Evolutionary conservation across 805 yeast species (phyloP).

Genomic region (Schwanniomyces vanrijiae): DNA sequence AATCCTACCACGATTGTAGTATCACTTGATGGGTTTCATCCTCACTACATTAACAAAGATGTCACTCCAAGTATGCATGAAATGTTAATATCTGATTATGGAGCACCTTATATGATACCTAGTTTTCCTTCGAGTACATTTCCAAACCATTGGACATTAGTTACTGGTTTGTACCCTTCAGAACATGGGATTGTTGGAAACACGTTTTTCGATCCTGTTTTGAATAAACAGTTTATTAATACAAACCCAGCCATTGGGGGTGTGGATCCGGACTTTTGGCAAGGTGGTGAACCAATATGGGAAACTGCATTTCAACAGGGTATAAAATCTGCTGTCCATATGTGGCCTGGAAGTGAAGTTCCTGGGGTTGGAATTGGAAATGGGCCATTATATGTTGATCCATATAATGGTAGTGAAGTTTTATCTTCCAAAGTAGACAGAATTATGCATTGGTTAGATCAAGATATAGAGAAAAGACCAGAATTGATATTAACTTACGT

Average conservation of each 20-base stretch:
- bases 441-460: conserved; percentile 68
- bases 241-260: conserved; percentile 54
- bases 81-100: conserved; percentile 51
- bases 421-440: conserved; percentile 57
- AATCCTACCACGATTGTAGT: conserved; percentile 79
- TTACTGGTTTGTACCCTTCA: conserved; percentile 81
- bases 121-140: conserved; percentile 87
- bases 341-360: conserved; percentile 96
- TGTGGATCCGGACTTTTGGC: conserved; percentile 66
- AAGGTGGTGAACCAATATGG: conserved; percentile 89
- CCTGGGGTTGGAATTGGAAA: conserved; percentile 40
- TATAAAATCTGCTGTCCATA: conserved; percentile 73
- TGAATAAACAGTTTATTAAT: conserved; percentile 59
- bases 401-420: conserved; percentile 63
- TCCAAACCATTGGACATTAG: conserved; percentile 90
- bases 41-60: conserved; percentile 68
- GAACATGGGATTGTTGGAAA: conserved; percentile 88
- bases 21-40: conserved; percentile 89
- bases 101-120: conserved; percentile 83
- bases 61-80: conserved; percentile 72
- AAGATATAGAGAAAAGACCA: conserved; percentile 55
- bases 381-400: conserved; percentile 54
- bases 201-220: conserved; percentile 65
- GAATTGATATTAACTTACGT: conserved; percentile 76
- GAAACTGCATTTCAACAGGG: conserved; percentile 65